Evolutionary conservation across 768 basidiomycete species (phyloP), one percentile per base, ranked within the genome.

Genomic region (Rhizopogon rudus): DNA sequence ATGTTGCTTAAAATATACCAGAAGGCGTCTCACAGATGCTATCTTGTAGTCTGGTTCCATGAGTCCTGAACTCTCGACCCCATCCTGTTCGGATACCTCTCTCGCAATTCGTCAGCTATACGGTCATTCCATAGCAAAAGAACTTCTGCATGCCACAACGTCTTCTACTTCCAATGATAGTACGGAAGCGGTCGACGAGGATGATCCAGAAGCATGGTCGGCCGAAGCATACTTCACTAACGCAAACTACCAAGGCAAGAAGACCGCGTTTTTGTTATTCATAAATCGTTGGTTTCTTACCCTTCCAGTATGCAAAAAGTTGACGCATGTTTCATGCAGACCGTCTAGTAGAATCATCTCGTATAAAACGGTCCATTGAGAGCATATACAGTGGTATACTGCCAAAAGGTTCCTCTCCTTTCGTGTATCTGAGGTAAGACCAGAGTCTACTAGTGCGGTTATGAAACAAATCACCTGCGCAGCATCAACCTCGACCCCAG

Each of bases 241-340:
- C 62, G 86, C 91, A 1, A 97, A 93, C 66, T 93, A 93, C 64
- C 91, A 91, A 64, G 85, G 81, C 0, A 97, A 95, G 75, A 92
- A 89, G 65, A 88, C 80, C 57, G 76, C 86, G 0, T 89, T 95
- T 62, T 71, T 98, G 1, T 74, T 98, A 9, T 99, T 99, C 72
- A 98, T 99, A 63, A 99, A 98, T 62, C 87, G 96, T 96, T 60
- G 55, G 88, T 75, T 1, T 29, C 39, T 16, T 52, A 14, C 12
- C 29, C 16, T 13, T 40, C 25, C 44, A 31, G 6, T 44, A 9
- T 31, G 9, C 29, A 20, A 12, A 31, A 54, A 13, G 35, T 51
- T 61, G 5, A 42, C 1, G 14, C 8, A 41, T 3, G 37, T 41
- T 39, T 16, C 10, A 48, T 20, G 2, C 52, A 98, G 96, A 97